phyloP scores from a whole-genome alignment of 768 basidiomycete species.

The Xerocomus brunneocitrinus region DNA sequence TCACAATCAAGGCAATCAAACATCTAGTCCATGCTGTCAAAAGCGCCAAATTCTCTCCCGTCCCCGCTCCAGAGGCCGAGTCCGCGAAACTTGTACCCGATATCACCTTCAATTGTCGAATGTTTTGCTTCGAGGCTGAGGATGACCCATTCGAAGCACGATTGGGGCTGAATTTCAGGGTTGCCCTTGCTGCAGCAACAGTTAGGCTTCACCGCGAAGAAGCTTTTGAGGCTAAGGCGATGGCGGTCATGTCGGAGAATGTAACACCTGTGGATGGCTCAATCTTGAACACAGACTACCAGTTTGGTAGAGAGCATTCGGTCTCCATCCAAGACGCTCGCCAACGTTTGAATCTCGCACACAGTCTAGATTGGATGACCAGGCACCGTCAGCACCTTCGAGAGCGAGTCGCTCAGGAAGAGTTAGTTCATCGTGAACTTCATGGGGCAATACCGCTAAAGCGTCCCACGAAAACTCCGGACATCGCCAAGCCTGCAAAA shows the following conservation, averaged over 20 bases:
- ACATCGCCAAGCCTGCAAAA: slow-evolving; percentile 40
- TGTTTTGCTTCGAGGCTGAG: slow-evolving; percentile 67
- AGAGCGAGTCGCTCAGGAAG: slow-evolving; percentile 49
- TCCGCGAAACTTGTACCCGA: slow-evolving; percentile 67
- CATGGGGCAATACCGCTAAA: slow-evolving; percentile 34
- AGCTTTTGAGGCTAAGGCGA: slow-evolving; percentile 75
- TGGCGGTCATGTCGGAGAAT: slow-evolving; percentile 44
- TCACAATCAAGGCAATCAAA: slow-evolving; percentile 68
- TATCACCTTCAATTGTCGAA: slow-evolving; percentile 53
- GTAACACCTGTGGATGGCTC: slow-evolving; percentile 29
- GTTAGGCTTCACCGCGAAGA: slow-evolving; percentile 70
- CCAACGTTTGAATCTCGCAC: slow-evolving; percentile 58
- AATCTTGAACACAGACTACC: slow-evolving; percentile 51
- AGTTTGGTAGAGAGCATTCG: slow-evolving; percentile 60
- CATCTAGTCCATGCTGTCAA: slow-evolving; percentile 60
- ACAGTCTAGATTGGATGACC: slow-evolving; percentile 69
- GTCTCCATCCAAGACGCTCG: slow-evolving; percentile 71
- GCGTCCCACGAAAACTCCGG: slow-evolving; percentile 33
- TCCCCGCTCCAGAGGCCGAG: slow-evolving; percentile 66
- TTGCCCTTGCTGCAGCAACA: slow-evolving; percentile 67
- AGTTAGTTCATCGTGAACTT: slow-evolving; percentile 41
- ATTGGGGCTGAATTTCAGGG: slow-evolving; percentile 68
- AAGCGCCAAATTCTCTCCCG: slow-evolving; percentile 46
- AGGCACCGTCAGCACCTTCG: slow-evolving; percentile 45
- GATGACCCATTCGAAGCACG: slow-evolving; percentile 83